Conservation (phyloP, 2,329 filamentous ascomycete species). For the Rhytidhysteron rufulum region DNA sequence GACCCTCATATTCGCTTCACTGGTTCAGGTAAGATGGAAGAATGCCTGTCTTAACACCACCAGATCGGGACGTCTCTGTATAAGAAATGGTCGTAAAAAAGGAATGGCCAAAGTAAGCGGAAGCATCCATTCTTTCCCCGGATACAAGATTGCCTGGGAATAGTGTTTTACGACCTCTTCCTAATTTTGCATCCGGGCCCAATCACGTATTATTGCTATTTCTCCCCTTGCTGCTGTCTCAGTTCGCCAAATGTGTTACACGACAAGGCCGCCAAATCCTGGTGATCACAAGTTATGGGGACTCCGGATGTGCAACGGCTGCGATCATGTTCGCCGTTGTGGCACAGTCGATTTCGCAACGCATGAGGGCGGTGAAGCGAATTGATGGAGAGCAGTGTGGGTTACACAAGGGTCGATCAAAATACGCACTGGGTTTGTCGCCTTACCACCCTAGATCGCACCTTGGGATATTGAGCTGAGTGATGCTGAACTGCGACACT, state of each 20-base stretch:
- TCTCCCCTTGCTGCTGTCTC: conserved; percentile 3
- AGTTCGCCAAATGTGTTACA: neutral
- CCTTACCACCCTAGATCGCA: neutral
- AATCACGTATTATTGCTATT: conserved; percentile 11
- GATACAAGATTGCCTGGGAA: conserved; percentile 6
- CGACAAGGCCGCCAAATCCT: neutral
- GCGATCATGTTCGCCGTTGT: neutral
- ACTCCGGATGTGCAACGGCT: conserved; percentile 3
- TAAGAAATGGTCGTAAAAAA: neutral
- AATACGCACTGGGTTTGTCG: neutral
- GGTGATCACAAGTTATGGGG: conserved; percentile 1
- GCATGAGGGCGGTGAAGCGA: conserved; percentile 2
- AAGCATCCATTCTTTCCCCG: conserved; percentile 18
- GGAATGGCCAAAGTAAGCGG: conserved; percentile 11
- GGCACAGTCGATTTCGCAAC: neutral
- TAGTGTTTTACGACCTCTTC: conserved; percentile 1
- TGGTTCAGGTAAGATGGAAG: neutral
- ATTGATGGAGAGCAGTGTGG: neutral
- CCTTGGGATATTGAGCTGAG: neutral
- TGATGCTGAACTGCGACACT: neutral
- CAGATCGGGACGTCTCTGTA: neutral
- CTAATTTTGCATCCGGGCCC: conserved; percentile 1
- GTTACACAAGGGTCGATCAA: neutral
- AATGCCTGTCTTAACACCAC: neutral
- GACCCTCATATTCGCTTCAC: neutral